A percentile compares a stretch with the other conserved stretches of the same genome.
Evolutionary conservation across 495 filamentous ascomycete species (phyloP).

Genomic region (Penicillium tannophilum): DNA sequence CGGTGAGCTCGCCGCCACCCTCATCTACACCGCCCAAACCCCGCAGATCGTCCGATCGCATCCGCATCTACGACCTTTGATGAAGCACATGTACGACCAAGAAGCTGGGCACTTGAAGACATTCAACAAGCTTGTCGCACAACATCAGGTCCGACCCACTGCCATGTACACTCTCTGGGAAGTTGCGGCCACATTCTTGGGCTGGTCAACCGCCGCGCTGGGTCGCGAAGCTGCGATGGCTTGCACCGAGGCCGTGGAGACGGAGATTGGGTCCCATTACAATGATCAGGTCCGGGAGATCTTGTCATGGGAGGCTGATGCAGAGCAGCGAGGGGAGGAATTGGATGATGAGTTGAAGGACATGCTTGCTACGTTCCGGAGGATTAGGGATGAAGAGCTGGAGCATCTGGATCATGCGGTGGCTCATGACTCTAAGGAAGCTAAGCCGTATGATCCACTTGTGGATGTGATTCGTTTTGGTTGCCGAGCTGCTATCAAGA

Average conservation of each 20-base stretch:
- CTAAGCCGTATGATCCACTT: slow-evolving; percentile 82
- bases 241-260: slow-evolving; percentile 97
- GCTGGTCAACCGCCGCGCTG: slow-evolving; percentile 87
- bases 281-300: slow-evolving; percentile 85
- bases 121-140: slow-evolving; percentile 82
- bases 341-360: slow-evolving; percentile 76
- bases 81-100: slow-evolving; percentile 98
- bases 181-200: slow-evolving; percentile 78
- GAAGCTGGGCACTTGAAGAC: slow-evolving; percentile 82
- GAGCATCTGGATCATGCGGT: slow-evolving; percentile 97
- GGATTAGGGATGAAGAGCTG: slow-evolving; percentile 93
- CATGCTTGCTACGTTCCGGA: slow-evolving; percentile 71
- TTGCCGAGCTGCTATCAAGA: slow-evolving; percentile 89
- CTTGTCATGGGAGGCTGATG: slow-evolving; percentile 74
- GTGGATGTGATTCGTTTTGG: slow-evolving; percentile 87
- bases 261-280: slow-evolving; percentile 95
- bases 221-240: slow-evolving; percentile 97
- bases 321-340: slow-evolving; percentile 66
- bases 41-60: slow-evolving; percentile 73
- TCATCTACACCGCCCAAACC: slow-evolving; percentile 83
- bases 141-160: slow-evolving; percentile 90
- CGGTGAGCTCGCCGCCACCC: slow-evolving; percentile 81
- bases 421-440: slow-evolving; percentile 85
- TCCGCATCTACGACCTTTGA: slow-evolving; percentile 82
- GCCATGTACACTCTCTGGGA: slow-evolving; percentile 93